A percentile compares a stretch with the other conserved stretches of the same genome.
phyloP scores from a whole-genome alignment of 2,329 filamentous ascomycete species.

The Fonsecaea pugnacius region DNA sequence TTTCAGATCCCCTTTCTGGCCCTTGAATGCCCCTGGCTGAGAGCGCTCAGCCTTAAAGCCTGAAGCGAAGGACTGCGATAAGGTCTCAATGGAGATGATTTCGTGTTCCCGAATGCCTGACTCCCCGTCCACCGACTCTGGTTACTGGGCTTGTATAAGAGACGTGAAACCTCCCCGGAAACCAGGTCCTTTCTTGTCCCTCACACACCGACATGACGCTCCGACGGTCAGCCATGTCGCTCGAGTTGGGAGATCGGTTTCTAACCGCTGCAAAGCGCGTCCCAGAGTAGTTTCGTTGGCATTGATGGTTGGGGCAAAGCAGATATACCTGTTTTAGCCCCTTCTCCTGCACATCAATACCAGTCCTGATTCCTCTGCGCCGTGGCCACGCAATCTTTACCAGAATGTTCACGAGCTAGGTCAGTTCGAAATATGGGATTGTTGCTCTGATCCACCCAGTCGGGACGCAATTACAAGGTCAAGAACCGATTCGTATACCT shows the following conservation, averaged over 20 bases:
- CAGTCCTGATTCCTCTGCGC: background rate
- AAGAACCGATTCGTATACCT: background rate
- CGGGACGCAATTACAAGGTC: background rate
- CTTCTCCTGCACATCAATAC: background rate
- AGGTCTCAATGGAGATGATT: background rate
- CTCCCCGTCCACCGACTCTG: background rate
- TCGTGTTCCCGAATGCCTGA: background rate
- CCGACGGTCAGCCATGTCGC: background rate
- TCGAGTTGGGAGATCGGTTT: background rate
- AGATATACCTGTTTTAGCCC: background rate
- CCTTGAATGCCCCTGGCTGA: background rate
- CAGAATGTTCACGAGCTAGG: background rate
- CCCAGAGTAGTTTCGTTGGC: background rate
- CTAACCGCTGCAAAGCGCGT: background rate
- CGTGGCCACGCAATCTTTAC: background rate
- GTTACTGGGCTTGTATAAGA: background rate
- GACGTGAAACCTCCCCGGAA: background rate
- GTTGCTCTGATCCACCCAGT: background rate
- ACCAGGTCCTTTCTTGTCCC: background rate
- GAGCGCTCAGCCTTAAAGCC: background rate
- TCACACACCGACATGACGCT: background rate
- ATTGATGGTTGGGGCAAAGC: background rate
- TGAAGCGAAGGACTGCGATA: background rate
- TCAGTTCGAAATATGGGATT: background rate
- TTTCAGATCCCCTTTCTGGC: background rate